A percentile compares a stretch with the other conserved stretches of the same genome.
Conservation (phyloP, 2,329 filamentous ascomycete genomes). For the Cladosporium velox region DNA sequence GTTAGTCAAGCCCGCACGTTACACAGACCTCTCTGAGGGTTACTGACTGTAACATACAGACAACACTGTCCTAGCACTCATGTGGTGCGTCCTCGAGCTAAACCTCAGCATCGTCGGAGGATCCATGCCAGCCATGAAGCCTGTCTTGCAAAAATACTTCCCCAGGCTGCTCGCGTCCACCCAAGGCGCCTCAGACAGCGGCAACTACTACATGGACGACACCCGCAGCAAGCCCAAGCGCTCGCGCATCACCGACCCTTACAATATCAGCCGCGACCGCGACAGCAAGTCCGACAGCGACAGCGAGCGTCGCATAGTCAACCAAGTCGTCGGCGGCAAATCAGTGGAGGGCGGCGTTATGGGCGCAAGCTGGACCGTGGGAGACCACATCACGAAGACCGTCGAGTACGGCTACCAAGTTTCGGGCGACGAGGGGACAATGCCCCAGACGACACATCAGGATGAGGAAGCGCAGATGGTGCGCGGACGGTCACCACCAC, state of each 20-base stretch:
- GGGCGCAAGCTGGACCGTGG: conserved; percentile 5
- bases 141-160: conserved; percentile 17
- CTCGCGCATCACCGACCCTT: conserved; percentile 18
- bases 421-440: background rate
- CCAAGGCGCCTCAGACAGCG: conserved; percentile 4
- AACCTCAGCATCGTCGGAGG: conserved; percentile 17
- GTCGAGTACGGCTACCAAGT: conserved; percentile 19
- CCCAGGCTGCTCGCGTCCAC: conserved; percentile 14
- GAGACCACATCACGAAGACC: conserved; percentile 13
- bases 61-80: conserved; percentile 17
- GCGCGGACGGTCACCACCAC: conserved; percentile 1
- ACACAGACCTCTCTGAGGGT: background rate
- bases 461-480: conserved; percentile 20
- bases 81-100: conserved; percentile 19
- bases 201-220: conserved; percentile 17
- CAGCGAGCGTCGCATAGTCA: conserved; percentile 12
- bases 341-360: conserved; percentile 4
- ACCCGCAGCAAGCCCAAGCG: conserved; percentile 14
- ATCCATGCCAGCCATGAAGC: conserved; percentile 20
- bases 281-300: conserved; percentile 18
- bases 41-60: background rate
- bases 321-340: background rate
- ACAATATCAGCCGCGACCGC: conserved; percentile 9
- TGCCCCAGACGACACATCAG: background rate
- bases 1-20: background rate